phyloP scores from a whole-genome alignment of 208 protist species.

The Leishmania tropica region DNA sequence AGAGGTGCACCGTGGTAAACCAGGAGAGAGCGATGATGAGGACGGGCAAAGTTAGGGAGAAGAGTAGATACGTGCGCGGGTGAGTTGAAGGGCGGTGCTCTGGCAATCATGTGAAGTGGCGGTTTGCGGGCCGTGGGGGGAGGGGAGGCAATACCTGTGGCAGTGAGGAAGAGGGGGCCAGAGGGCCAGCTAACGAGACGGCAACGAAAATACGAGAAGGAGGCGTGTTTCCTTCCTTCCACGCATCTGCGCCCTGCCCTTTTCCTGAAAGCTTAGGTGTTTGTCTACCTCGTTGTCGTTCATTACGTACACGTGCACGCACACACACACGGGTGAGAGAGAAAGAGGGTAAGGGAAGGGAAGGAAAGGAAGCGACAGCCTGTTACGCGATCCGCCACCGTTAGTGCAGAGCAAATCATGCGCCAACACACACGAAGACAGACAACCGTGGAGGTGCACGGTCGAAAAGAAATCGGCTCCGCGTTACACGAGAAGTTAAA shows the following conservation, averaged over 20 bases:
- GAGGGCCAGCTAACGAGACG: neutral
- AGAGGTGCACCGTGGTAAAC: neutral
- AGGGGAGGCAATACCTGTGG: neutral
- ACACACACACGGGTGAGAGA: neutral
- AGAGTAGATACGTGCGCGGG: neutral
- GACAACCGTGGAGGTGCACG: neutral
- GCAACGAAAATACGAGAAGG: neutral
- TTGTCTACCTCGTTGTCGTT: neutral
- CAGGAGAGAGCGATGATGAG: neutral
- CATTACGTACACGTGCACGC: neutral
- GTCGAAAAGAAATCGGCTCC: neutral
- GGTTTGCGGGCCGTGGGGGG: neutral
- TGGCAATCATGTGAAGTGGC: neutral
- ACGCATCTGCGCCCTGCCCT: neutral
- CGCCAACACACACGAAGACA: neutral
- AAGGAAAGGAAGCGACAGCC: neutral
- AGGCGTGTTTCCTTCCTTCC: neutral
- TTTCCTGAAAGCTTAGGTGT: neutral
- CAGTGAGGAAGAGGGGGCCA: neutral
- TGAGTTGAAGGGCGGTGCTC: neutral
- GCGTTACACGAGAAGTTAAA: constrained; percentile 2
- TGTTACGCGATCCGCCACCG: neutral
- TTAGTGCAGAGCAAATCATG: neutral
- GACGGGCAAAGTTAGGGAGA: neutral
- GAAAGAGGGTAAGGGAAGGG: neutral